Evolutionary conservation across 2,329 filamentous ascomycete species (phyloP), one percentile per base, ranked within the genome.

Genomic region (Fusarium mundagurra): DNA sequence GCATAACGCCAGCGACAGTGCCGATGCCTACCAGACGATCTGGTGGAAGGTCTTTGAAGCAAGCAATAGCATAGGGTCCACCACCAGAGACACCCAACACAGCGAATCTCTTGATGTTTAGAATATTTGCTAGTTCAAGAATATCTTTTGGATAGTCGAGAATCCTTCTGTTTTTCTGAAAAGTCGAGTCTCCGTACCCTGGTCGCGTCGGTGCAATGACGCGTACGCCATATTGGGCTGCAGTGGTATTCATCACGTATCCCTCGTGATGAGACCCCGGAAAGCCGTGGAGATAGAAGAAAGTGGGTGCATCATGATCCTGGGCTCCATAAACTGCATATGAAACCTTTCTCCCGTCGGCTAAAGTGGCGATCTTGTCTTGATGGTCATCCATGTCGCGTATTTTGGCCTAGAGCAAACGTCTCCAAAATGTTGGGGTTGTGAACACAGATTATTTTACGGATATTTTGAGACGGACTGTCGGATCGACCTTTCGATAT

Each of bases 201-300:
- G 71, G 71, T 4, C 71, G 59, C 27, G 71, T 61, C 6, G 45
- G 38, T 0, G 71, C 67, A 6, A 74, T 50, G 43, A 69, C 29
- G 38, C 71, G 71, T n/a, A 74, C 8, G 3, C 63, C 47, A 6
- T 60, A 24, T 10, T 60, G 29, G 0, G 54, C 14, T 1, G 71
- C 71, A 8, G 71, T 13, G 48, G 11, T 27, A 12, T 57, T 67
- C 5, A 38, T 54, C 31, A 55, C 6, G 22, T 60, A 69, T 11
- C 29, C 71, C 34, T 74, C 71, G 20, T 74, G 67, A 14, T 74
- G 71, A 60, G 71, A 69, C 2, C 71, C 71, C 3, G 71, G 71
- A 7, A 69, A 74, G 1, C 71, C 71, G 14, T 74, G 71, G 8
- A 74, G 58, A 48, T 74, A 65, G 13, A 74, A 72, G 3, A 31